Evolutionary conservation across 805 yeast genomes (phyloP).

Genomic region (Torulaspora maleeae): DNA sequence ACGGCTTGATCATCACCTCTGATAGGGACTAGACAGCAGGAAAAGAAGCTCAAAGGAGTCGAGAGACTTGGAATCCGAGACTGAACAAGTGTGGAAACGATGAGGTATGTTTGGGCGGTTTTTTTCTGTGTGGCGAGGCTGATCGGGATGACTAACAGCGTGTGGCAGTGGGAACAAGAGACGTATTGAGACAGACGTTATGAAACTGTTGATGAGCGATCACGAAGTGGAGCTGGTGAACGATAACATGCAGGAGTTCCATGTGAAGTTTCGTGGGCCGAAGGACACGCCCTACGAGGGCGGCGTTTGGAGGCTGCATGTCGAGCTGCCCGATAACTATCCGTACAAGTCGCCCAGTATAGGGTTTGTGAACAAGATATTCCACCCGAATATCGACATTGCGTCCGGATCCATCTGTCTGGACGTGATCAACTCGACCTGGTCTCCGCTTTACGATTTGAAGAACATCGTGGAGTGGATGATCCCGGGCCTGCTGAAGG

Average conservation of each 20-base stretch:
- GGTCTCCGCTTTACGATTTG: slow-evolving; percentile 97
- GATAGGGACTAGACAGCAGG: not conserved
- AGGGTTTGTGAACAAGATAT: slow-evolving; percentile 86
- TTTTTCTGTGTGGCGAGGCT: not conserved
- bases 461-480: slow-evolving; percentile 88
- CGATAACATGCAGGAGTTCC: slow-evolving; percentile 82
- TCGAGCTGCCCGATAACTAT: slow-evolving; percentile 90
- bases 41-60: not conserved
- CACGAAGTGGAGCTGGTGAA: slow-evolving; percentile 80
- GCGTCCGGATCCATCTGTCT: slow-evolving; percentile 87
- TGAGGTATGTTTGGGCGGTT: slow-evolving; percentile 14
- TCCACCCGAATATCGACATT: slow-evolving; percentile 94
- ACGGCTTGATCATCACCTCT: not conserved
- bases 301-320: slow-evolving; percentile 87
- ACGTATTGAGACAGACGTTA: slow-evolving; percentile 86
- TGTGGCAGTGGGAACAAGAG: slow-evolving; percentile 31
- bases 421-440: slow-evolving; percentile 93
- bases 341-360: slow-evolving; percentile 96
- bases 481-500: slow-evolving; percentile 83
- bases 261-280: slow-evolving; percentile 84
- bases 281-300: slow-evolving; percentile 80
- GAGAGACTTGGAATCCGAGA: not conserved
- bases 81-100: slow-evolving; percentile 1
- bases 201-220: slow-evolving; percentile 91
- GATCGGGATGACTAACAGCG: slow-evolving; percentile 1